Conservation (phyloP, 2,329 filamentous ascomycete genomes). For the Colletotrichum plurivorum region DNA sequence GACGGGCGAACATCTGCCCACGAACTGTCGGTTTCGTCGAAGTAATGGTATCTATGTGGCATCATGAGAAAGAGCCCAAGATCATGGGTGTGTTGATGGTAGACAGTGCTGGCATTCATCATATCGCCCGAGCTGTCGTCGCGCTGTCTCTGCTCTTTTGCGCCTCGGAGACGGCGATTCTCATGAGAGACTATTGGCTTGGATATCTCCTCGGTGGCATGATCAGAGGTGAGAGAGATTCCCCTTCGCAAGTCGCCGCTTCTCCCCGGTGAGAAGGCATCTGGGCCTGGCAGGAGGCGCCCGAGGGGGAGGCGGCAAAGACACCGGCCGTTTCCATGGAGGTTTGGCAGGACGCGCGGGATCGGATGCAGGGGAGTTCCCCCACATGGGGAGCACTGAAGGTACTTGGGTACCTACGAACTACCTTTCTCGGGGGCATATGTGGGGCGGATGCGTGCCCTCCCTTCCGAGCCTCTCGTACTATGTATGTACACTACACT, state of each 20-base stretch:
- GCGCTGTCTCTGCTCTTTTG: too few relatives aligned
- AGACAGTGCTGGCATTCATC: not conserved
- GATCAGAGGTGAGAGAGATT: not conserved
- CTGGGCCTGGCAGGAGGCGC: constrained; percentile 16
- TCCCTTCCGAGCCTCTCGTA: too few relatives aligned
- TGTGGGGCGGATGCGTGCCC: not conserved
- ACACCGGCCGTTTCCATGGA: constrained; percentile 24
- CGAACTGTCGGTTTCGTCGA: not conserved
- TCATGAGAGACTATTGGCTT: not conserved
- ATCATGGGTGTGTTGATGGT: not conserved
- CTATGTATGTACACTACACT: too few relatives aligned
- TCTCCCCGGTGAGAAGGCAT: not conserved
- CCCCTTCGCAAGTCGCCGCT: constrained; percentile 35
- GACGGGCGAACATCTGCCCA: constrained; percentile 14
- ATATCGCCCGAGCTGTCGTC: too few relatives aligned
- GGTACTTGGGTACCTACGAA: not conserved
- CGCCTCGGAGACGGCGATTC: not conserved
- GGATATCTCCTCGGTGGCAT: not conserved
- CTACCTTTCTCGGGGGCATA: too few relatives aligned
- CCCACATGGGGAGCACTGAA: constrained; percentile 11
- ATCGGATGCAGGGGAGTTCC: constrained; percentile 35
- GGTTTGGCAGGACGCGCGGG: constrained; percentile 25
- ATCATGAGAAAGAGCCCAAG: not conserved
- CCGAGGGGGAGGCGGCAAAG: constrained; percentile 9
- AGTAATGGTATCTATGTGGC: not conserved